These are phyloP conservation scores for Exophiala calicioides DNA, from an alignment of 2,329 filamentous ascomycete genomes.

Conservation along the genomic window DNA sequence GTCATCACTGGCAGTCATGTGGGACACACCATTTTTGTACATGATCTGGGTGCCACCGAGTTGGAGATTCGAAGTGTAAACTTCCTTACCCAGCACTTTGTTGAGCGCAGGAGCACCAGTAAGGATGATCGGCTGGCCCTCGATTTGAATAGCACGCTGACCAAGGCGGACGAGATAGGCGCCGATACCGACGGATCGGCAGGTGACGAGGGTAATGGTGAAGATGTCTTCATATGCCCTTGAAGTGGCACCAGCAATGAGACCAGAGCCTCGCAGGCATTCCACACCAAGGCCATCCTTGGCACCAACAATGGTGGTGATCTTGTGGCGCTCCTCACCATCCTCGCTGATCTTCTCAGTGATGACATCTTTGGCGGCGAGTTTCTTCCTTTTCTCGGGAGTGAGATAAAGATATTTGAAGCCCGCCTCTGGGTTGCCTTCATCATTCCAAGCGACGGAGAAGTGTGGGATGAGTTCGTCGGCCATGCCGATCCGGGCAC, in stretches of 20 bases:
- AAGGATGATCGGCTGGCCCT: conserved; percentile 97
- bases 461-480: conserved; percentile 97
- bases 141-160: conserved; percentile 97
- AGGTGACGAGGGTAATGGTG: conserved; percentile 95
- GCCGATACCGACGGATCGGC: conserved; percentile 97
- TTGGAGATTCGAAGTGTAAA: conserved; percentile 98
- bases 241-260: conserved; percentile 96
- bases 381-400: conserved; percentile 79
- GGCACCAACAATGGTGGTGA: conserved; percentile 86
- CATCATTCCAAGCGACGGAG: conserved; percentile 94
- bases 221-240: conserved; percentile 98
- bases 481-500: conserved; percentile 93
- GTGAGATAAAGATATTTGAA: conserved; percentile 98
- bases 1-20: conserved; percentile 97
- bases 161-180: conserved; percentile 97
- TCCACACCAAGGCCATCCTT: conserved; percentile 98
- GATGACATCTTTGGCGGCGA: conserved; percentile 79
- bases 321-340: conserved; percentile 89
- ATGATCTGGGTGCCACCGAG: conserved; percentile 99
- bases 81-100: conserved; percentile 95
- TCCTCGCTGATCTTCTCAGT: conserved; percentile 84
- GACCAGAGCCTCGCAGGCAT: conserved; percentile 92
- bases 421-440: conserved; percentile 74
- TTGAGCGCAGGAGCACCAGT: conserved; percentile 97
- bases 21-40: conserved; percentile 99